Evolutionary conservation across 1,139 yeast species (phyloP), one percentile per base, ranked within the genome.

Genomic region (Blastobotrys apis): DNA sequence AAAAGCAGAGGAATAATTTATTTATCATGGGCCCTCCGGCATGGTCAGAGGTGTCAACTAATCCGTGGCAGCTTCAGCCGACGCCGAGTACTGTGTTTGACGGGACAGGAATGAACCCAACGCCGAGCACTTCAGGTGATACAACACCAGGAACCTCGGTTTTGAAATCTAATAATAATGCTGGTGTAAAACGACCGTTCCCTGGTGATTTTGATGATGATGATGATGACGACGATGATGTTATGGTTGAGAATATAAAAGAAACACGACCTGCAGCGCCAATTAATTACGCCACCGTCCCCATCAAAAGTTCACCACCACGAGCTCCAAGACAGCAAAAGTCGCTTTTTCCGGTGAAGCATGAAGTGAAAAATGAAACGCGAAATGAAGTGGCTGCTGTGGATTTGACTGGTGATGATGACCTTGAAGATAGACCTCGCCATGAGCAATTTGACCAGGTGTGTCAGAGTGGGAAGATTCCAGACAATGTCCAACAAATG

Each of bases 401-500:
- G n/a, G n/a, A n/a, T n/a, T n/a, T n/a, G n/a, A 13, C 19, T 12
- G 32, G 19, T 4, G 21, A 10, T 4, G n/a, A 20, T 5, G 26
- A 36, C 13, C 21, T 13, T 15, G 3, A 4, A 20, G 29, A 20
- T 19, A n/a, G 8, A 31, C n/a, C 27, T 4, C 33, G 33, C 21
- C 23, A 23, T 39, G 37, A 17, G 16, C 12, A n/a, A n/a, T 33
- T 41, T 22, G 36, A 41, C 23, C 39, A 34, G 19, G 10, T 12
- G 2, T 3, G 5, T 22, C 6, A 15, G 9, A 13, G 23, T 12
- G 30, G 19, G 10, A 3, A 26, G 2, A 16, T 41, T 8, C 39
- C 44, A 4, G 44, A 41, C 30, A 35, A 34, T 15, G 35, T 34
- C 8, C 10, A 15, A 4, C 39, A 34, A 23, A 30, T 27, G 31